A percentile compares a stretch with the other conserved stretches of the same genome.
Evolutionary conservation across 305 asterid genomes (phyloP).

Genomic region (Solanum hybrid): DNA sequence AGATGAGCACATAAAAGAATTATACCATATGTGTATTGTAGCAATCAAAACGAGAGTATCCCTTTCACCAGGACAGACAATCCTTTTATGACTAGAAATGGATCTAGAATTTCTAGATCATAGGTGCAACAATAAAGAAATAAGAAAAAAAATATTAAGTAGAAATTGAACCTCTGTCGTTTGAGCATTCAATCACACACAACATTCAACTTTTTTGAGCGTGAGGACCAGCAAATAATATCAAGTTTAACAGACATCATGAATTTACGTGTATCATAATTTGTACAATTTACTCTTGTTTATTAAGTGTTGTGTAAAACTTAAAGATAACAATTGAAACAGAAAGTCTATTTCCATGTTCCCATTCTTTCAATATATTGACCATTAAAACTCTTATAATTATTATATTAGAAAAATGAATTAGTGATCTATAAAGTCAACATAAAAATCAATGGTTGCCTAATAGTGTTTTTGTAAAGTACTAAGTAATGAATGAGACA

Average conservation of each 20-base stretch:
- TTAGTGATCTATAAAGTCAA: neutral
- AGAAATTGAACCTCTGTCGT: no score
- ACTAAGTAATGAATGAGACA: neutral
- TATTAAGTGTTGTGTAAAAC: neutral
- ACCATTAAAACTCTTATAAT: neutral
- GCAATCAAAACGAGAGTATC: neutral
- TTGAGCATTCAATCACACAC: neutral
- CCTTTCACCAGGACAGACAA: neutral
- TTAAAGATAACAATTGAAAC: neutral
- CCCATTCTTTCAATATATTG: neutral
- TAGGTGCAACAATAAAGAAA: neutral
- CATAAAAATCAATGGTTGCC: neutral
- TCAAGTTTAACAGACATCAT: neutral
- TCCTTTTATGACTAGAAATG: neutral
- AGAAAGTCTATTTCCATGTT: neutral
- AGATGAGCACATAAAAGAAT: neutral
- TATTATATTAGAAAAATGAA: neutral
- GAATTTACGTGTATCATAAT: neutral
- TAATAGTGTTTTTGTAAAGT: neutral
- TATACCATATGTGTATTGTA: neutral
- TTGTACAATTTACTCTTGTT: neutral
- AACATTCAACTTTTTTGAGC: neutral
- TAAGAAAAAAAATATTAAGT: neutral
- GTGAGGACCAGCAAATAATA: neutral
- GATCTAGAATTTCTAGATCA: neutral